phyloP scores from a whole-genome alignment of 495 filamentous ascomycete species.

The Parathielavia appendiculata region DNA sequence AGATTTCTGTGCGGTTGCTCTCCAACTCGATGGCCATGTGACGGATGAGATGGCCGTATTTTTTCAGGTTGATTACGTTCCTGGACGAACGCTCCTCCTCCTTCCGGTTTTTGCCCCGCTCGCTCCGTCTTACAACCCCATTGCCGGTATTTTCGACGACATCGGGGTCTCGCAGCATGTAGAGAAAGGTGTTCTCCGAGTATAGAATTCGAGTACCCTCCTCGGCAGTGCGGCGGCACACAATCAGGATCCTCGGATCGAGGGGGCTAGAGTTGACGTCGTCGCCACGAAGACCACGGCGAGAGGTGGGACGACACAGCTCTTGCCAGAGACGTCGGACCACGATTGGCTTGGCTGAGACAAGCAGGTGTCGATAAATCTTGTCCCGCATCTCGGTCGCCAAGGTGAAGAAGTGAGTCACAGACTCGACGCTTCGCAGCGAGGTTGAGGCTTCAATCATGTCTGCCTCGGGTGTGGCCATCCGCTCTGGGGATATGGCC shows the following conservation, averaged over 20 bases:
- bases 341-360: slow-evolving; percentile 29
- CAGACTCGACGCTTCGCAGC: slow-evolving; percentile 1
- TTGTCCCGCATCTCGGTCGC: slow-evolving; percentile 34
- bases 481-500: neutral
- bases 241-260: slow-evolving; percentile 31
- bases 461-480: neutral
- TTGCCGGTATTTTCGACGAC: neutral
- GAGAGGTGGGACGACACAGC: slow-evolving; percentile 16
- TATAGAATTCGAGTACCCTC: slow-evolving; percentile 37
- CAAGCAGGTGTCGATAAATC: slow-evolving; percentile 35
- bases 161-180: slow-evolving; percentile 35
- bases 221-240: slow-evolving; percentile 22
- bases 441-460: neutral
- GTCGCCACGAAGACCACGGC: neutral
- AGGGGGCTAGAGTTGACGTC: slow-evolving; percentile 11
- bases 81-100: neutral
- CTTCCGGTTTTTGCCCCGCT: neutral
- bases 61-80: slow-evolving; percentile 28
- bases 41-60: slow-evolving; percentile 37
- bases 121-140: neutral
- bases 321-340: slow-evolving; percentile 37
- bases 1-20: slow-evolving; percentile 23
- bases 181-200: slow-evolving; percentile 39
- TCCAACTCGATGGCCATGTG: slow-evolving; percentile 36
- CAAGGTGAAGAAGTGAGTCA: slow-evolving; percentile 21